Evolutionary conservation across 345 rosid genomes (phyloP).

Genomic region (Ceriops zippeliana): DNA sequence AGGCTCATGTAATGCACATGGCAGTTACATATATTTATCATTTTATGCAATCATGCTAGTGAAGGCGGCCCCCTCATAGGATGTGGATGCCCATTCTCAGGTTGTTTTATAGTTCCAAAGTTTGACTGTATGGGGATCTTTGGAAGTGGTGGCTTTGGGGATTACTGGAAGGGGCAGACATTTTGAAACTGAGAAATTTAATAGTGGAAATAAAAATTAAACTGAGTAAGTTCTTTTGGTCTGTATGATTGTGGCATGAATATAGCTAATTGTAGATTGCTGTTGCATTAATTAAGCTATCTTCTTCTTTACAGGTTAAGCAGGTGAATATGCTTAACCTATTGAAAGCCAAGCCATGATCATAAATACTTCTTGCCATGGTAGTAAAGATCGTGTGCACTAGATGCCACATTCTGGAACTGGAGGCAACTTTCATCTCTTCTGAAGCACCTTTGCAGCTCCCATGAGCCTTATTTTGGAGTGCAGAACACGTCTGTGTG

Average conservation of each 20-base stretch:
- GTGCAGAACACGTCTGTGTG: not conserved
- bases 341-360: not conserved
- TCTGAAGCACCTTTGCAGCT: not conserved
- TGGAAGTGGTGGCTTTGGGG: not conserved
- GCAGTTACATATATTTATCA: slow-evolving; percentile 6
- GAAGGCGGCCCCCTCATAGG: not conserved
- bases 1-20: slow-evolving; percentile 11
- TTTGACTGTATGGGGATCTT: not conserved
- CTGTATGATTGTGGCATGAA: no score
- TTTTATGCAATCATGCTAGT: not conserved
- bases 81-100: not conserved
- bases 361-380: not conserved
- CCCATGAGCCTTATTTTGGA: not conserved
- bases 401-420: not conserved
- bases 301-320: not conserved
- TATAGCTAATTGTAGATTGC: not conserved
- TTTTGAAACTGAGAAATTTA: not conserved
- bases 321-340: not conserved
- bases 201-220: no score
- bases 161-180: no score
- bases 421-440: not conserved
- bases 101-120: not conserved
- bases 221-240: not conserved
- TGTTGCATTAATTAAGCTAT: not conserved
- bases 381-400: not conserved